These are phyloP conservation scores for Malassezia psittaci DNA, from an alignment of 1,284 basidiomycete species.

Conservation along the genomic window DNA sequence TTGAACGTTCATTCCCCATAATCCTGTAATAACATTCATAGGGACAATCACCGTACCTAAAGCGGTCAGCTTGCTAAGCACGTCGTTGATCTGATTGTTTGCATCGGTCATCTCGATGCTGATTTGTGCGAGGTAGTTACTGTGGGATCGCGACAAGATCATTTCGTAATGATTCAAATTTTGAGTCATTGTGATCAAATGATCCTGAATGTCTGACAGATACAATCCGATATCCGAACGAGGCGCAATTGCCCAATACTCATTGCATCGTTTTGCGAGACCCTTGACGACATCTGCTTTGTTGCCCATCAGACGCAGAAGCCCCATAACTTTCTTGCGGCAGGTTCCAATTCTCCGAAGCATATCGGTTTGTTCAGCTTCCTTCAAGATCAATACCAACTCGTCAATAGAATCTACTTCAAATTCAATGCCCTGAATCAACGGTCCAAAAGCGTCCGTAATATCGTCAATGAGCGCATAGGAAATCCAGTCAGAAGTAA, in stretches of 20 bases:
- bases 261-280: conserved; percentile 88
- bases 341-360: conserved; percentile 78
- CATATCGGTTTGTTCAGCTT: conserved; percentile 71
- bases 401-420: conserved; percentile 99
- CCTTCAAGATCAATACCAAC: conserved; percentile 86
- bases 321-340: conserved; percentile 98
- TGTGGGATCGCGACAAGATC: conserved; percentile 93
- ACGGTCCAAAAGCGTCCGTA: conserved; percentile 94
- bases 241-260: conserved; percentile 96
- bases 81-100: conserved; percentile 97
- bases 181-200: conserved; percentile 99
- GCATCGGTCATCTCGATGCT: conserved; percentile 64
- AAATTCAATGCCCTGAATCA: conserved; percentile 97
- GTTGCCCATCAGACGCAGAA: conserved; percentile 88
- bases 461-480: conserved; percentile 99
- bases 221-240: conserved; percentile 95
- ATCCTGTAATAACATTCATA: conserved; percentile 50
- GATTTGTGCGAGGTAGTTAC: conserved; percentile 59
- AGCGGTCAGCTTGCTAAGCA: conserved; percentile 93
- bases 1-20: conserved; percentile 48
- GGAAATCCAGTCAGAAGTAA: conserved; percentile 99
- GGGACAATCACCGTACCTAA: conserved; percentile 87
- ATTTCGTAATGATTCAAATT: conserved; percentile 59
- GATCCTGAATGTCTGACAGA: conserved; percentile 78
- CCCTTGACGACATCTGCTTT: conserved; percentile 99